Conservation (phyloP, 805 yeast species). For the Blastobotrys americana region DNA sequence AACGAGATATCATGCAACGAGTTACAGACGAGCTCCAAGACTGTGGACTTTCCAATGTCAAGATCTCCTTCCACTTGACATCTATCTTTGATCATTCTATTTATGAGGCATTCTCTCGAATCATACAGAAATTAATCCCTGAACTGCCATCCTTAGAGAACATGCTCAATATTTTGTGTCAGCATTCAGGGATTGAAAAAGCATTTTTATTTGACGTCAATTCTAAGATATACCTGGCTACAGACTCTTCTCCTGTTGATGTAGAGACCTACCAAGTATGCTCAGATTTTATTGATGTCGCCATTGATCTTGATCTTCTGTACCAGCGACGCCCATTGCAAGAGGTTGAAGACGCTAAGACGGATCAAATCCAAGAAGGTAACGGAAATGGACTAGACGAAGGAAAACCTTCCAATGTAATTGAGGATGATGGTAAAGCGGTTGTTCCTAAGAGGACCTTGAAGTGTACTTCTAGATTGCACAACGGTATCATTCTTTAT, state of each 20-base stretch:
- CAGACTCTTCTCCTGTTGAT: conserved; percentile 94
- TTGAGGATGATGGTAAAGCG: conserved; percentile 8
- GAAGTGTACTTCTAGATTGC: conserved; percentile 65
- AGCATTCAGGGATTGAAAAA: conserved; percentile 85
- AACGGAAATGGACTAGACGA: neutral
- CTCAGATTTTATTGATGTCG: conserved; percentile 92
- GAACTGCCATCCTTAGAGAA: conserved; percentile 85
- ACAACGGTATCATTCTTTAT: conserved; percentile 77
- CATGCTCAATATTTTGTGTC: conserved; percentile 79
- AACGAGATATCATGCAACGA: conserved; percentile 92
- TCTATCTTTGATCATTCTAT: conserved; percentile 94
- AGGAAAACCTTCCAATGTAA: too few relatives aligned
- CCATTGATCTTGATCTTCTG: conserved; percentile 66
- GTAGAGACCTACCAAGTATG: conserved; percentile 94
- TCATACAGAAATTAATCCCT: conserved; percentile 83
- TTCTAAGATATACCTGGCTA: conserved; percentile 90
- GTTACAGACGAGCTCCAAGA: conserved; percentile 89
- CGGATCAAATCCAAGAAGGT: conserved; percentile 9
- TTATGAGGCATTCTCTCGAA: conserved; percentile 89
- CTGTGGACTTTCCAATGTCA: conserved; percentile 84
- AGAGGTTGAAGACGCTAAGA: conserved; percentile 6
- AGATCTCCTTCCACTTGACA: conserved; percentile 83
- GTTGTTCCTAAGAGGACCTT: conserved; percentile 24
- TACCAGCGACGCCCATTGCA: conserved; percentile 26
- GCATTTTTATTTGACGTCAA: conserved; percentile 87